phyloP scores from a whole-genome alignment of 2,329 filamentous ascomycete genomes.

The Claviceps sp. region DNA sequence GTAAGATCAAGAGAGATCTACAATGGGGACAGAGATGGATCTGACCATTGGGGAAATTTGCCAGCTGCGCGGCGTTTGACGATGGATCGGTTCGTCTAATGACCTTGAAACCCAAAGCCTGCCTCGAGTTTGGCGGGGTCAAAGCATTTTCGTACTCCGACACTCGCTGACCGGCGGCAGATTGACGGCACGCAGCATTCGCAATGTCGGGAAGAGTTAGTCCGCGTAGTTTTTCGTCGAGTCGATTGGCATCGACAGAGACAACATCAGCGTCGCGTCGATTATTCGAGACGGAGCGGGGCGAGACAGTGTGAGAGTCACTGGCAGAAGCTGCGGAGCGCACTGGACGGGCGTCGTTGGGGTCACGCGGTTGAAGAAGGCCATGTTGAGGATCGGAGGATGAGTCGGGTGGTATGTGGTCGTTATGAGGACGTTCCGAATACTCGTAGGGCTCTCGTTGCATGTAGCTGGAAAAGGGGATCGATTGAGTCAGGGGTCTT shows the following conservation, averaged over 20 bases:
- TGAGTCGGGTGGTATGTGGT: conserved; percentile 21
- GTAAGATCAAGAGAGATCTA: too few relatives aligned
- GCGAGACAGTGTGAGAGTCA: conserved; percentile 23
- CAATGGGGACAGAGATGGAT: neutral
- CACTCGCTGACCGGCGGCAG: conserved; percentile 38
- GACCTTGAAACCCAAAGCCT: conserved; percentile 42
- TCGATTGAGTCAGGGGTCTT: conserved; percentile 15
- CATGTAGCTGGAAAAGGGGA: conserved; percentile 43
- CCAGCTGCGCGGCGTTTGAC: conserved; percentile 28
- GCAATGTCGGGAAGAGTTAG: conserved; percentile 29
- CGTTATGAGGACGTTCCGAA: conserved; percentile 28
- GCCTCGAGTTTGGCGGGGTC: conserved; percentile 31
- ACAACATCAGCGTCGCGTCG: conserved; percentile 14
- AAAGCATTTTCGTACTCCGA: conserved; percentile 49
- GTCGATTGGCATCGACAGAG: conserved; percentile 26
- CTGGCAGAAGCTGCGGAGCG: conserved; percentile 10
- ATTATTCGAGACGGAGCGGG: conserved; percentile 19
- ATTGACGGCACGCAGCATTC: conserved; percentile 15
- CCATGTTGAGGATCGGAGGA: conserved; percentile 41
- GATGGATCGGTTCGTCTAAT: conserved; percentile 31
- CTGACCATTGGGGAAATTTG: conserved; percentile 71
- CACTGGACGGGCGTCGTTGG: conserved; percentile 23
- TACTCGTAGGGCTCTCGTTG: conserved; percentile 41
- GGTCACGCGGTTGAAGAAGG: conserved; percentile 31
- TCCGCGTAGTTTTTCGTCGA: conserved; percentile 39